Conservation (phyloP, 1,139 yeast species). For the Suhomyces yuchorum region DNA sequence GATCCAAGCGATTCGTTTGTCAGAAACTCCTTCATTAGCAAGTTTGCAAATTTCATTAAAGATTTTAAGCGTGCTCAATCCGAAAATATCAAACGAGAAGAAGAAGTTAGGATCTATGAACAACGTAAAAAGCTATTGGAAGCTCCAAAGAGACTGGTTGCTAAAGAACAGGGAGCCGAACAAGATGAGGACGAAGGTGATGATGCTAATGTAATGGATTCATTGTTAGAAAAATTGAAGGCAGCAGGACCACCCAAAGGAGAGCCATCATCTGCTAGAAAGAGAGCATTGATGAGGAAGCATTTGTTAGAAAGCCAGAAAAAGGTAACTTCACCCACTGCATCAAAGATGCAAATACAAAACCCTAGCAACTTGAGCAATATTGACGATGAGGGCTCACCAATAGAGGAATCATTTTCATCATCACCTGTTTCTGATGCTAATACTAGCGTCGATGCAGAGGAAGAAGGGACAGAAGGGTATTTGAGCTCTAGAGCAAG, state of each 20-base stretch:
- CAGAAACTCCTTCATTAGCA: constrained; percentile 67
- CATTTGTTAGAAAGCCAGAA: constrained; percentile 49
- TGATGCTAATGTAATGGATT: constrained; percentile 69
- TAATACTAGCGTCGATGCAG: constrained; percentile 11
- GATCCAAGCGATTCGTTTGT: constrained; percentile 71
- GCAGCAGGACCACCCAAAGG: constrained; percentile 73
- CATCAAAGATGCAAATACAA: constrained; percentile 1
- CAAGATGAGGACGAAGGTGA: constrained; percentile 29
- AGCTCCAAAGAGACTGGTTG: constrained; percentile 32
- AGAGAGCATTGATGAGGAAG: constrained; percentile 76
- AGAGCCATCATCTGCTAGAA: constrained; percentile 78
- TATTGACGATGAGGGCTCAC: constrained; percentile 15
- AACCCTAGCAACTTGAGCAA: not conserved
- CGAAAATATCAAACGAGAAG: constrained; percentile 79
- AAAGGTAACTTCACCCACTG: constrained; percentile 16
- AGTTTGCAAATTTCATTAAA: constrained; percentile 69
- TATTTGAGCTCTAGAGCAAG: constrained; percentile 65
- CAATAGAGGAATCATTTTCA: constrained; percentile 10
- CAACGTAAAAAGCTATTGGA: constrained; percentile 68
- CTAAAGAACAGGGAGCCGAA: constrained; percentile 17
- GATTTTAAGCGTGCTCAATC: constrained; percentile 77
- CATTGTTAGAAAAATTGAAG: constrained; percentile 68
- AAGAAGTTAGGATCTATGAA: constrained; percentile 75
- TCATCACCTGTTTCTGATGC: constrained; percentile 4
- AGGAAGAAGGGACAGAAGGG: constrained; percentile 12